Evolutionary conservation across 106 monocot species (phyloP), one percentile per base, ranked within the genome.

Genomic region (Xerophyta viscosa): DNA sequence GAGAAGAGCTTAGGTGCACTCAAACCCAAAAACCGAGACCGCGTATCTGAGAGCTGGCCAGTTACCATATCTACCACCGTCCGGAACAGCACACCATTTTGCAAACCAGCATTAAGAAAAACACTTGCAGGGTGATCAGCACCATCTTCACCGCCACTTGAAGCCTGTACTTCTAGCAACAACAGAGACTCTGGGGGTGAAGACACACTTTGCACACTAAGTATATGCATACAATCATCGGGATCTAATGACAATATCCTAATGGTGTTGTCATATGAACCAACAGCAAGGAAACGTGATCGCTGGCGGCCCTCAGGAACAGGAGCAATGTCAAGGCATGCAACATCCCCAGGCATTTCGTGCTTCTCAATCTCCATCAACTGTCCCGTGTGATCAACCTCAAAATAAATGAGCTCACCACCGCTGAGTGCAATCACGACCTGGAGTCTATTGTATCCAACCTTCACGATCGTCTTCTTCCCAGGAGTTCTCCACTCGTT

Each of bases 401-500:
- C 93, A 51, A 94, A 94, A 43, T 94, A 94, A 15, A 94, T 88
- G 31, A 94, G 88, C 66, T 94, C 93, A 20, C 93, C 93, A 20
- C 93, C 93, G 31, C 93, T 94, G 20, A 94, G 74, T 31, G 93
- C 93, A 31, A 94, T 88, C 18, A 94, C 93, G 29, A 94, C 93
- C 61, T 94, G 93, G 20, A 88, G 88, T 60, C 83, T 73, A 61
- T 94, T 94, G 2, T 77, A 94, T 11, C 87, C 93, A 33, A 94
- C 93, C 75, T 96, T 96, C 8, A 88, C 84, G 22, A 94, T 88
- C 2, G 84, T 96, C 65, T 88, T 88, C 84, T 96, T 96, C 4
- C 94, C 94, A 17, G 88, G 94, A 10, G 94, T 96, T 63, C 74
- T 88, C 94, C 88, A 96, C 70, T 96, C 94, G 56, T 96, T 96